Conservation (phyloP, 2,329 filamentous ascomycete genomes). For the Dryadomyces quercivorus region DNA sequence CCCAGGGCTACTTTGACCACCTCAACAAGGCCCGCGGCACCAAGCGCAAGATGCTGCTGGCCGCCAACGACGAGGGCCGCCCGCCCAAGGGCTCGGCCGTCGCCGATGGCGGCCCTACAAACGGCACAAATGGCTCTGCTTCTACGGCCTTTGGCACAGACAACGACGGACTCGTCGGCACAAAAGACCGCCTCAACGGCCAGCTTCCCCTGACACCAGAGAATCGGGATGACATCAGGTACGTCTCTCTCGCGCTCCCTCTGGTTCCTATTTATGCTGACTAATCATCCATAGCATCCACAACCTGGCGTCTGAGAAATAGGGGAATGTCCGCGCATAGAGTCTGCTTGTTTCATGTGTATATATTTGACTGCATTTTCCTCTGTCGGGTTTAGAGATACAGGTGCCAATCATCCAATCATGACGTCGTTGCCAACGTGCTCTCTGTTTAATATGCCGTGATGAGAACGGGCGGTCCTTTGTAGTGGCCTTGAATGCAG, state of each 20-base stretch:
- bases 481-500: neutral
- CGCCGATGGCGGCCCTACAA: neutral
- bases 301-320: neutral
- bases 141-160: no score
- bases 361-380: neutral
- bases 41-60: constrained; percentile 34
- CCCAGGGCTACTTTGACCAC: constrained; percentile 70
- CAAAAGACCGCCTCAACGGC: neutral
- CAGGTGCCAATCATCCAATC: neutral
- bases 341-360: neutral
- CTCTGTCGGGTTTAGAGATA: neutral
- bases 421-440: neutral
- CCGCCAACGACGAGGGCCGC: constrained; percentile 51
- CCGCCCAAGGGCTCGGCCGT: constrained; percentile 39
- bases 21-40: constrained; percentile 57
- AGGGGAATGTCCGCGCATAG: no score
- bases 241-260: neutral
- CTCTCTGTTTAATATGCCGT: neutral
- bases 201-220: neutral
- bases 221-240: constrained; percentile 9
- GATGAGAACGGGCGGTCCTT: neutral
- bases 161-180: neutral
- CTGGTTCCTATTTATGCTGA: neutral
- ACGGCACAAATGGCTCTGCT: neutral
- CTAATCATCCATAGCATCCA: neutral